These are phyloP conservation scores for Backusella liffmaniae DNA, from an alignment of 192 early-diverging fungal species.

Conservation along the genomic window DNA sequence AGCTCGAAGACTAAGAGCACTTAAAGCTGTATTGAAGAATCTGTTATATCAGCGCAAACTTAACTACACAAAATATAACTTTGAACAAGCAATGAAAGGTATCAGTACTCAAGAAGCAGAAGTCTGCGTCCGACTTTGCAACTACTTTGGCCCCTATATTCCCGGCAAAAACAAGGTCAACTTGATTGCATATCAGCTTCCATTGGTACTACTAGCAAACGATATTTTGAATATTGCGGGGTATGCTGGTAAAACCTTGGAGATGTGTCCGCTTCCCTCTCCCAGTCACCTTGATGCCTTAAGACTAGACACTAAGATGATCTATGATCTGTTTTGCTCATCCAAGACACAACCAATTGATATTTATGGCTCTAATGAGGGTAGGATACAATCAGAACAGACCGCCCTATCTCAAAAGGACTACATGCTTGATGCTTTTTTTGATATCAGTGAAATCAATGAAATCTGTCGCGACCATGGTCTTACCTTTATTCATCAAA, in stretches of 20 bases:
- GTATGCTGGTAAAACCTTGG: neutral
- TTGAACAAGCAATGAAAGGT: neutral
- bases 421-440: neutral
- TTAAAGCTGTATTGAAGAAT: neutral
- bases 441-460: no score
- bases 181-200: neutral
- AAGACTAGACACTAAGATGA: neutral
- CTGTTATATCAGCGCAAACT: neutral
- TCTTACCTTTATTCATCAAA: no score
- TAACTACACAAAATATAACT: neutral
- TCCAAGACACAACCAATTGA: neutral
- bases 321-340: neutral
- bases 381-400: neutral
- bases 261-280: neutral
- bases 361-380: neutral
- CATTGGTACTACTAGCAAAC: neutral
- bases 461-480: no score
- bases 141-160: neutral
- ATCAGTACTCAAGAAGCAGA: neutral
- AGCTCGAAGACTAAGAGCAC: neutral
- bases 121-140: neutral
- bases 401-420: neutral
- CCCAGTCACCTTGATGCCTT: neutral
- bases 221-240: neutral
- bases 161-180: neutral